phyloP scores from a whole-genome alignment of 2,329 filamentous ascomycete genomes.

The Aspergillaceae sp. region DNA sequence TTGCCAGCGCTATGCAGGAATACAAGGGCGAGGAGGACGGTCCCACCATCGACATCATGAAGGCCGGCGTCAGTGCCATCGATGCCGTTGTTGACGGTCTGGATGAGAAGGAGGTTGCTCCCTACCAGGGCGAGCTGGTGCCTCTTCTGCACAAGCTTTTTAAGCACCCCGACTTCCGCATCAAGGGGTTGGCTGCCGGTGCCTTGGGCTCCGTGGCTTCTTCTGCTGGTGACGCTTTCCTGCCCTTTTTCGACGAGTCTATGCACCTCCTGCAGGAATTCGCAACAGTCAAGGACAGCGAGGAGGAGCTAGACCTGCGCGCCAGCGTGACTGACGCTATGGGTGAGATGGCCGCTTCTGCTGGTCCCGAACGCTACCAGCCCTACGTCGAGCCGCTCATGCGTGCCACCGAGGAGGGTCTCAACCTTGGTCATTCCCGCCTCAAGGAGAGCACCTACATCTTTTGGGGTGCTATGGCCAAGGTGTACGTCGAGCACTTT shows the following conservation, averaged over 20 bases:
- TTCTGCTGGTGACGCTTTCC: slow-evolving; percentile 71
- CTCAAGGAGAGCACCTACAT: slow-evolving; percentile 96
- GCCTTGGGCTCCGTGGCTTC: slow-evolving; percentile 86
- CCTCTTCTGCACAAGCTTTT: slow-evolving; percentile 78
- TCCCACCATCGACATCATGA: slow-evolving; percentile 76
- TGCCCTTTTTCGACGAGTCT: slow-evolving; percentile 82
- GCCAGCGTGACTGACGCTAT: slow-evolving; percentile 87
- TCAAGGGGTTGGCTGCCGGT: slow-evolving; percentile 81
- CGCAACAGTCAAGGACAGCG: slow-evolving; percentile 75
- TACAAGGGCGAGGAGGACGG: slow-evolving; percentile 58
- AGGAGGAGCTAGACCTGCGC: slow-evolving; percentile 82
- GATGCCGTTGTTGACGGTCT: slow-evolving; percentile 78
- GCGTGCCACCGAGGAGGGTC: slow-evolving; percentile 82
- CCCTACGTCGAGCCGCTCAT: slow-evolving; percentile 86
- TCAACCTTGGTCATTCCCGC: slow-evolving; percentile 78
- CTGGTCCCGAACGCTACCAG: slow-evolving; percentile 78
- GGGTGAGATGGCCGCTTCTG: slow-evolving; percentile 83
- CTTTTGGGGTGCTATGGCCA: slow-evolving; percentile 87
- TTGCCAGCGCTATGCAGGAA: slow-evolving; percentile 67
- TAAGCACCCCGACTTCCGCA: slow-evolving; percentile 72
- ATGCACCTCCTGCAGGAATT: slow-evolving; percentile 85
- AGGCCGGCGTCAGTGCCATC: slow-evolving; percentile 79
- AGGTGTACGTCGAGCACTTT: slow-evolving; percentile 71
- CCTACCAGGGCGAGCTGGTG: slow-evolving; percentile 75
- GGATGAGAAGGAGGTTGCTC: slow-evolving; percentile 68